Evolutionary conservation across 257 asterid genomes (phyloP).

Genomic region (Schizonepeta tenuifolia): DNA sequence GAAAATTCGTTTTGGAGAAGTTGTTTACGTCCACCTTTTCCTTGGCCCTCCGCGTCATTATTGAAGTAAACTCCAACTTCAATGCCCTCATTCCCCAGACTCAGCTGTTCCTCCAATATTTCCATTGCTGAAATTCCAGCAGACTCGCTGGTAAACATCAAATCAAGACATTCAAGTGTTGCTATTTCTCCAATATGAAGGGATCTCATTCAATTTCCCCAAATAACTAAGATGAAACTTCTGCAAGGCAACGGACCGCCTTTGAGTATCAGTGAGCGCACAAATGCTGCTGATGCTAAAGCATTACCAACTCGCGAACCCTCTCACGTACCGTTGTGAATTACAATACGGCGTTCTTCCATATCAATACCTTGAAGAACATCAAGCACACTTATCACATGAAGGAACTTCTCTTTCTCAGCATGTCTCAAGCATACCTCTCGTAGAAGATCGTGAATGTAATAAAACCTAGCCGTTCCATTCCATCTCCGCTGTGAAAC

Average conservation of each 20-base stretch:
- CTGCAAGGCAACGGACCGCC: no score
- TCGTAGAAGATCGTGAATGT: constrained; percentile 8
- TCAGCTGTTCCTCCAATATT: constrained; percentile 27
- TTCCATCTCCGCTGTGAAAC: neutral
- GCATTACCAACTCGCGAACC: neutral
- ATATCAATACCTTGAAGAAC: neutral
- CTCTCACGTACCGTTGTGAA: neutral
- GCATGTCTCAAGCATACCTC: neutral
- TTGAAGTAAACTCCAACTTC: neutral
- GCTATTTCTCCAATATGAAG: constrained; percentile 30
- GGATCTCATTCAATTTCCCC: neutral
- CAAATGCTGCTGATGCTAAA: neutral
- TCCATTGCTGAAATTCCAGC: neutral
- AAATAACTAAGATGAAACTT: accelerated
- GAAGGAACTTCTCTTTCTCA: constrained; percentile 9
- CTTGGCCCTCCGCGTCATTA: neutral
- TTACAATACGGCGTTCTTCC: neutral
- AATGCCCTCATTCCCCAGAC: constrained; percentile 20
- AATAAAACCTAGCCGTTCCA: neutral
- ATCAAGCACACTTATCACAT: neutral
- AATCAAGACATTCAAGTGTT: neutral
- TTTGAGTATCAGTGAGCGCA: no score
- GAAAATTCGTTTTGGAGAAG: constrained; percentile 5
- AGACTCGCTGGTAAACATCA: neutral
- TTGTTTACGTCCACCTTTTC: neutral